Percentiles rank a stretch among this genome's conserved stretches.
These are phyloP conservation scores for Entelexis sorbosivorans DNA, from an alignment of 1,139 yeast genomes.

Conservation along the genomic window DNA sequence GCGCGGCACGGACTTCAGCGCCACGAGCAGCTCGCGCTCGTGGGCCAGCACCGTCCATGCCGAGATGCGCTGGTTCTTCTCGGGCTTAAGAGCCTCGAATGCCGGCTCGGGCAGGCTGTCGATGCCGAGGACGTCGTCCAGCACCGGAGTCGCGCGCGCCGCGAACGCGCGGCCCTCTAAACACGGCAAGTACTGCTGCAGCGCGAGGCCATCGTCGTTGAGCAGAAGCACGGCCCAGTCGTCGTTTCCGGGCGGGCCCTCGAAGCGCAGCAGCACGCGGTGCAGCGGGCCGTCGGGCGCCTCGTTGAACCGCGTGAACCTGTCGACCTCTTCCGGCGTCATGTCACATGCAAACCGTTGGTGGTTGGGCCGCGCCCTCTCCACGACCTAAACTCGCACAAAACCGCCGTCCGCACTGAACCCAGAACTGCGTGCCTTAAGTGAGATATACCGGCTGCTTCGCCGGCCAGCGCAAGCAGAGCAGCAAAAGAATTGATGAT, in stretches of 20 bases:
- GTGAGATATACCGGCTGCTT: too few relatives aligned
- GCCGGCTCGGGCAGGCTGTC: background rate
- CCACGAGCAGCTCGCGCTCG: background rate
- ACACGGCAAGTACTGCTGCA: background rate
- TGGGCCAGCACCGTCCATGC: slow-evolving; percentile 8
- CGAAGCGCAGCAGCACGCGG: slow-evolving; percentile 16
- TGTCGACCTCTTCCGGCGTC: slow-evolving; percentile 11
- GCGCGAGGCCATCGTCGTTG: slow-evolving; percentile 11
- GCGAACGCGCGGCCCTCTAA: background rate
- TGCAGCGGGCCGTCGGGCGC: slow-evolving; percentile 11
- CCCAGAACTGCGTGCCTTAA: too few relatives aligned
- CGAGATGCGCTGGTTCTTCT: background rate
- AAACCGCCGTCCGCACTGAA: too few relatives aligned
- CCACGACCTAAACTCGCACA: too few relatives aligned
- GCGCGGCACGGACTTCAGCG: slow-evolving; percentile 1
- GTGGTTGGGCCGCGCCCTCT: too few relatives aligned
- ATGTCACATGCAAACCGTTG: background rate
- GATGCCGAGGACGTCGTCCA: background rate
- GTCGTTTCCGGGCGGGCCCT: background rate
- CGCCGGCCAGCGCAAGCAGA: too few relatives aligned
- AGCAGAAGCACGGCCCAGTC: slow-evolving; percentile 15
- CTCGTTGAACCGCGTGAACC: slow-evolving; percentile 19
- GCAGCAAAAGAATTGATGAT: too few relatives aligned
- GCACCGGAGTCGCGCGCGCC: background rate
- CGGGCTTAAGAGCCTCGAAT: background rate